Conservation (phyloP, 2,329 filamentous ascomycete species). For the Aspergillus sojae region DNA sequence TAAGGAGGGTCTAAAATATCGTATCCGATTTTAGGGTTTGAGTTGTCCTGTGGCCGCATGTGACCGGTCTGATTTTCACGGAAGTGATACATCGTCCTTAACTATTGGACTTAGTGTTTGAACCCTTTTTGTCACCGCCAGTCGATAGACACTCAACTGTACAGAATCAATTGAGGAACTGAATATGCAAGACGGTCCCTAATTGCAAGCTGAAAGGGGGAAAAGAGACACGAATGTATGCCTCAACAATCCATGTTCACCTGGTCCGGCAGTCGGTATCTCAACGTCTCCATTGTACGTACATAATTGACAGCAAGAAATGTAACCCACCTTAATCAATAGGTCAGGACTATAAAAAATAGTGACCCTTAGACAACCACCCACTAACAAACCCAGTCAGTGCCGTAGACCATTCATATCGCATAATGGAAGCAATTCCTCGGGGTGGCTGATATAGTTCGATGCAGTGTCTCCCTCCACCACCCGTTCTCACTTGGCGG, state of each 20-base stretch:
- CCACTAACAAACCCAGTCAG: neutral
- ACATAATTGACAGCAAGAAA: neutral
- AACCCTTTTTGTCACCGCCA: neutral
- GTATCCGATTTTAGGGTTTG: neutral
- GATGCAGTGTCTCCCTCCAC: neutral
- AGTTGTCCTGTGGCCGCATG: neutral
- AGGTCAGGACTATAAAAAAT: no score
- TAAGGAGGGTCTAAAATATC: neutral
- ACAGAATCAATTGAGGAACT: neutral
- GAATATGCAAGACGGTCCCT: neutral
- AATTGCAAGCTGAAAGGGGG: neutral
- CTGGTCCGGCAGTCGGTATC: neutral
- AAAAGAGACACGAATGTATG: neutral
- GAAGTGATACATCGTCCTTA: neutral
- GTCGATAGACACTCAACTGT: neutral
- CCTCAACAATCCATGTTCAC: neutral
- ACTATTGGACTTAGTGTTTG: neutral
- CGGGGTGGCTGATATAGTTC: constrained; percentile 2
- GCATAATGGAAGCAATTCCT: neutral
- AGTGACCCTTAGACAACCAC: neutral
- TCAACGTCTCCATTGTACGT: neutral
- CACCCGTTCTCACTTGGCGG: neutral
- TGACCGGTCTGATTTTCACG: neutral
- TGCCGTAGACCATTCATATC: neutral
- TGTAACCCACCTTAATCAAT: no score